Evolutionary conservation across 2,329 filamentous ascomycete species (phyloP).

Genomic region (Cladophialophora bantiana): DNA sequence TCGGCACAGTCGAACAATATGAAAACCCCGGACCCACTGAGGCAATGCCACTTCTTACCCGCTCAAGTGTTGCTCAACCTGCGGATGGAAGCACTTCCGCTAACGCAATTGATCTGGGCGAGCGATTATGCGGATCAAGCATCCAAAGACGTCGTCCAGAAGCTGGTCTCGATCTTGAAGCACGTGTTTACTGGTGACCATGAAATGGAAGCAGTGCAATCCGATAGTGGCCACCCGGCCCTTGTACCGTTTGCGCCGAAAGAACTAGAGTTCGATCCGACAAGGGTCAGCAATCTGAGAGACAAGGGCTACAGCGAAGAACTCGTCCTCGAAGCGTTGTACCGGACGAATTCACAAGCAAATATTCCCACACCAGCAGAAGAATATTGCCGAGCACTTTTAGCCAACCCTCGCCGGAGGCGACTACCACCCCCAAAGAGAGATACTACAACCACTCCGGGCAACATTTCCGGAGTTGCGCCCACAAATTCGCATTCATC

Average conservation of each 20-base stretch:
- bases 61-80: slow-evolving; percentile 86
- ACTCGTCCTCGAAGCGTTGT: slow-evolving; percentile 79
- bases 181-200: slow-evolving; percentile 77
- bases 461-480: slow-evolving; percentile 32
- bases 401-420: slow-evolving; percentile 62
- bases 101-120: slow-evolving; percentile 77
- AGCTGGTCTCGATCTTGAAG: slow-evolving; percentile 82
- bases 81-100: slow-evolving; percentile 78
- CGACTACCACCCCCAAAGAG: slow-evolving; percentile 68
- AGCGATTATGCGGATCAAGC: slow-evolving; percentile 83
- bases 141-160: slow-evolving; percentile 76
- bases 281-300: slow-evolving; percentile 53
- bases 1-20: slow-evolving; percentile 68
- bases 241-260: slow-evolving; percentile 56
- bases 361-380: slow-evolving; percentile 54
- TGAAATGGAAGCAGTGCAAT: slow-evolving; percentile 71
- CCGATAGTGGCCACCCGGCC: slow-evolving; percentile 64
- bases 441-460: slow-evolving; percentile 41
- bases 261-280: slow-evolving; percentile 58
- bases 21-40: slow-evolving; percentile 60
- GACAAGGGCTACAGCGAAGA: slow-evolving; percentile 63
- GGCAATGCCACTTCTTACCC: slow-evolving; percentile 68
- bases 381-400: slow-evolving; percentile 77
- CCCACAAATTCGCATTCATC: slow-evolving; percentile 15
- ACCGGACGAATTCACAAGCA: slow-evolving; percentile 74